Base-by-base conservation (phyloP, 306 rosid species). In the Trifolium subterraneum region DNA sequence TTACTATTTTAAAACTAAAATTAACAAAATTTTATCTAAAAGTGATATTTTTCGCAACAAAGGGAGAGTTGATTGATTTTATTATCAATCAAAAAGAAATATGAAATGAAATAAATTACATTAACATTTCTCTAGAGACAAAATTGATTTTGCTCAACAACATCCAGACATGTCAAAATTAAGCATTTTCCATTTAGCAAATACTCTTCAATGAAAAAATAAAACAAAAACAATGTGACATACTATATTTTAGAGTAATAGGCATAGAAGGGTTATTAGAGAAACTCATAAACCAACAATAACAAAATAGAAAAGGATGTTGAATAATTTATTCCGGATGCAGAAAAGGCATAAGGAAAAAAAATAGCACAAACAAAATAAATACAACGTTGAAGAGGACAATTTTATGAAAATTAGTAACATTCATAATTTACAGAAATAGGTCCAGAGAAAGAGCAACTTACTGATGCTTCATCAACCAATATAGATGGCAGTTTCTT, bases 401-500 rank as follows among this genome's bases (percentile, higher is more conserved):
- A 50, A 62, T 12, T n/a, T n/a, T 51, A 25, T 15, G 63, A 25
- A 31, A 19, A 8, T 8, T 72, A 8, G 9, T 15, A 3, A 47
- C 52, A 39, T 14, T 45, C 39, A 52, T 60, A 60, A 68, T 2
- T 42, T 20, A 27, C 56, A 64, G 51, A 29, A 35, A 41, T 51
- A 10, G 48, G 29, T 44, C 60, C 20, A 47, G 15, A 11, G 36
- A 52, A 50, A 62, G 13, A 72, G 66, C 67, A 39, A 77, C 97
- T 78, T 73, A 94, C 97, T 5, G 96, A 94, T 73, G 95, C 14
- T 85, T 95, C 99, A 71, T 95, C 98, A 42, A 92, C 98, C 91
- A 95, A 81, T 67, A 92, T 90, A 31, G 99, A 95, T 39, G 99
- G 99, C 15, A 90, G 84, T 84, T 95, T 92, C 93, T 95, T 95